Evolutionary conservation across 1,284 basidiomycete genomes (phyloP).

Genomic region (Schizophyllum amplum): DNA sequence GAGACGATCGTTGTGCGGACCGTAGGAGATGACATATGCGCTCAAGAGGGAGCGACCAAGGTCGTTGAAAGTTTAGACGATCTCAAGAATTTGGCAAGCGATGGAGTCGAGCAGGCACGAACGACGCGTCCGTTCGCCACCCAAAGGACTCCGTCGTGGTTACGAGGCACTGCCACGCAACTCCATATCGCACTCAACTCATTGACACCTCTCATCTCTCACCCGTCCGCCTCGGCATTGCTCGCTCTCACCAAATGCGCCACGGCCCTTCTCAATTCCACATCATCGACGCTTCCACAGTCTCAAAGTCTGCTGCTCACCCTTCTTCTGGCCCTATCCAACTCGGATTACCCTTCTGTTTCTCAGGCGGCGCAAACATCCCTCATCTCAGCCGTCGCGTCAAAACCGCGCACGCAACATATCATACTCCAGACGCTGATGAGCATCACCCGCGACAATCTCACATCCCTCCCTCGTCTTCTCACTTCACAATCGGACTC

Average conservation of each 20-base stretch:
- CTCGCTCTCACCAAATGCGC: conserved; percentile 50
- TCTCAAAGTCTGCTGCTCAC: conserved; percentile 60
- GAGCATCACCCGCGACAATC: conserved; percentile 50
- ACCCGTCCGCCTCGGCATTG: conserved; percentile 59
- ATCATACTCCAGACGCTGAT: conserved; percentile 45
- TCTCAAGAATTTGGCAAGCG: conserved; percentile 28
- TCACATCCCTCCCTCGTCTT: conserved; percentile 70
- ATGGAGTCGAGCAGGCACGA: conserved; percentile 3
- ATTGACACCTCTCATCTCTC: conserved; percentile 51
- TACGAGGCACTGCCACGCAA: conserved; percentile 58
- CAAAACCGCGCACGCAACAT: conserved; percentile 31
- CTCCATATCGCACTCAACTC: conserved; percentile 61
- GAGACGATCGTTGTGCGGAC: conserved; percentile 46
- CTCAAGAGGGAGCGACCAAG: conserved; percentile 50
- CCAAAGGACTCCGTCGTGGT: conserved; percentile 47
- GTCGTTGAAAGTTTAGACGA: conserved; percentile 55
- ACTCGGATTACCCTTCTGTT: conserved; percentile 48
- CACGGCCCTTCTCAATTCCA: conserved; percentile 40
- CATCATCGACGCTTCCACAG: conserved; percentile 54
- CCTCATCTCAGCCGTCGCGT: conserved; percentile 41
- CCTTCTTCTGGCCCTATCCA: conserved; percentile 56
- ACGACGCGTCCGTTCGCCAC: conserved; percentile 33
- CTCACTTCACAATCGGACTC: conserved; percentile 62
- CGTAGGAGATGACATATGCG: conserved; percentile 58
- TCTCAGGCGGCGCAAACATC: conserved; percentile 36